A percentile compares a stretch with the other conserved stretches of the same genome.
Conservation (phyloP, 78 protist genomes). For the Protostelium mycophagum region DNA sequence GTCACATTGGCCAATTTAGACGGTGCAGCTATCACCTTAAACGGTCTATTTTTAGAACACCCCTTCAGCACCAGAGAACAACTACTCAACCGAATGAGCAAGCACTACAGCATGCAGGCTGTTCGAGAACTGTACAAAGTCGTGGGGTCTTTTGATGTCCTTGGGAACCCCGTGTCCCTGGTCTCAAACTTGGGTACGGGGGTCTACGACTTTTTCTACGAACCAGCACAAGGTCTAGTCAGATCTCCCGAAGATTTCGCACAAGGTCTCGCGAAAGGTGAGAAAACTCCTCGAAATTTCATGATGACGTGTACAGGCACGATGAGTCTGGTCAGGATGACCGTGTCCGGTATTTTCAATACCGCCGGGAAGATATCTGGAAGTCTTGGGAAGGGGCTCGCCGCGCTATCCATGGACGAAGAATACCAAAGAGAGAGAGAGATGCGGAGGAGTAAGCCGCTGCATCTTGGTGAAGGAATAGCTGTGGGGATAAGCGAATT, state of each 20-base stretch:
- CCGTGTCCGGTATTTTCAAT: slow-evolving; percentile 62
- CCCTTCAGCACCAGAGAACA: slow-evolving; percentile 50
- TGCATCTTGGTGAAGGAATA: slow-evolving; percentile 57
- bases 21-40: slow-evolving; percentile 41
- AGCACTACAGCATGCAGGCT: slow-evolving; percentile 42
- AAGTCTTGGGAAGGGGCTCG: slow-evolving; percentile 58
- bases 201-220: slow-evolving; percentile 63
- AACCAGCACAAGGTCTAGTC: slow-evolving; percentile 70
- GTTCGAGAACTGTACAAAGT: slow-evolving; percentile 50
- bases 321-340: slow-evolving; percentile 30
- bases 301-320: no score
- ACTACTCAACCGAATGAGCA: slow-evolving; percentile 30
- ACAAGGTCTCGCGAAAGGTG: slow-evolving; percentile 58
- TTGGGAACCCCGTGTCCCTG: slow-evolving; percentile 80
- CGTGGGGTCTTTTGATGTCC: slow-evolving; percentile 71
- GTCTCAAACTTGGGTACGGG: slow-evolving; percentile 73
- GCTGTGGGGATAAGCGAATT: slow-evolving; percentile 27
- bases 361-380: slow-evolving; percentile 58
- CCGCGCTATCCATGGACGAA: slow-evolving; percentile 62
- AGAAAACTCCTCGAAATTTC: no score
- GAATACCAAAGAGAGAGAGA: slow-evolving; percentile 42
- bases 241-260: slow-evolving; percentile 56
- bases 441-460: slow-evolving; percentile 24
- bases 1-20: slow-evolving; percentile 53
- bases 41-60: slow-evolving; percentile 59